Base-by-base conservation (phyloP, 2,329 filamentous ascomycete species). In the Neopestalotiopsis sp. region DNA sequence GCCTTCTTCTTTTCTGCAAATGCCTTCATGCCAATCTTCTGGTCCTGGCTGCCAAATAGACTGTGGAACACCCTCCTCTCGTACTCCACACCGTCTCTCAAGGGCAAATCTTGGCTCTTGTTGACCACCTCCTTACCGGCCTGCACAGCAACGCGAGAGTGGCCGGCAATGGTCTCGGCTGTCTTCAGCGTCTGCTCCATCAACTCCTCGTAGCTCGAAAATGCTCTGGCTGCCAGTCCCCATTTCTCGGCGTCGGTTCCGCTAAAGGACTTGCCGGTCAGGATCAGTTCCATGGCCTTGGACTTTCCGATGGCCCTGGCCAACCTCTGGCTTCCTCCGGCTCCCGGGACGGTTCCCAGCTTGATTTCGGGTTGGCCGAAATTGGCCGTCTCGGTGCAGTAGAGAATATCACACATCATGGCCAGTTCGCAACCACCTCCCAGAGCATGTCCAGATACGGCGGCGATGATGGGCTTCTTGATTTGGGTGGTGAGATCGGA, bases 311-410 rank as follows among this genome's bases (percentile, higher is more conserved):
- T 86, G 14, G 92, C 94, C 30, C 90, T 88, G 5, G 94, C 97
- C 61, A 99, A 84, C 9, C 96, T 87, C 86, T 99, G 96, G 71
- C 91, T 94, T 6, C 96, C 96, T 34, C 96, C 96, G 0, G 93
- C 96, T 3, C 96, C 96, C 0, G 96, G 96, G 68, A 98, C 94
- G 2, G 92, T 92, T 32, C 96, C 96, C 3, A 99, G 87, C 84
- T 97, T 98, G 84, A 99, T 94, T 85, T 99, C 96, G 0, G 96
- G 96, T 83, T 98, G 96, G 13, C 96, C 96, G 79, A 99, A 98
- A 76, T 94, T 97, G 73, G 96, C 95, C 17, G 82, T 89, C 65
- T 91, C 87, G 2, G 93, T 95, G 83, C 93, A 96, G 86, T 98
- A 98, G 70, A 99, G 83, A 74, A 98, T 91, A 80, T 99, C 96